Percentiles rank a stretch among this genome's conserved stretches.
These are phyloP conservation scores for Heteromeles arbutifolia DNA, from an alignment of 306 rosid genomes.

Conservation along the genomic window DNA sequence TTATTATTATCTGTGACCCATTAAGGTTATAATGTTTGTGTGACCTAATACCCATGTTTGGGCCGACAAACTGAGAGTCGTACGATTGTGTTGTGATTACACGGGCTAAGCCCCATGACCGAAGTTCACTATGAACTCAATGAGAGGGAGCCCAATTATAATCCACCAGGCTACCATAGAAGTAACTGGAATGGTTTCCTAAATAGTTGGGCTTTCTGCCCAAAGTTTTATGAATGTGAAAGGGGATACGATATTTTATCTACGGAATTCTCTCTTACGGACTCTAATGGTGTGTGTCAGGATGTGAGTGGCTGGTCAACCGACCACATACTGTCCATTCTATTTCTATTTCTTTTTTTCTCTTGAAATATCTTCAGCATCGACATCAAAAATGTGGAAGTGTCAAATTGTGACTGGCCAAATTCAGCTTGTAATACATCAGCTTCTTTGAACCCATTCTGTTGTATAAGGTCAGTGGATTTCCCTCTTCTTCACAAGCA, in stretches of 20 bases:
- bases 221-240: too few relatives aligned
- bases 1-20: neutral
- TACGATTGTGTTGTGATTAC: too few relatives aligned
- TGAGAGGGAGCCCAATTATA: neutral
- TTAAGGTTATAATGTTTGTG: neutral
- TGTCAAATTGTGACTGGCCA: neutral
- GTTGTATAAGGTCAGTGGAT: neutral
- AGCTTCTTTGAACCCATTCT: neutral
- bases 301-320: neutral
- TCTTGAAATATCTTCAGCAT: neutral
- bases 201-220: neutral
- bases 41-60: neutral
- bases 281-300: neutral
- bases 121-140: too few relatives aligned
- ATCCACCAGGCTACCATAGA: neutral
- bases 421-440: neutral
- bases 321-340: neutral
- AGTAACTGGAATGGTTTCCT: neutral
- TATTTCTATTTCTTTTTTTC: too few relatives aligned
- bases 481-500: neutral
- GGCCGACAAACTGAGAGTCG: neutral
- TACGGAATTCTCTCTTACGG: too few relatives aligned
- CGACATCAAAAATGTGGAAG: neutral
- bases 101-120: too few relatives aligned
- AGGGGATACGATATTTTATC: too few relatives aligned